Evolutionary conservation across 306 rosid genomes (phyloP).

Genomic region (Pachyrhizus erosus): DNA sequence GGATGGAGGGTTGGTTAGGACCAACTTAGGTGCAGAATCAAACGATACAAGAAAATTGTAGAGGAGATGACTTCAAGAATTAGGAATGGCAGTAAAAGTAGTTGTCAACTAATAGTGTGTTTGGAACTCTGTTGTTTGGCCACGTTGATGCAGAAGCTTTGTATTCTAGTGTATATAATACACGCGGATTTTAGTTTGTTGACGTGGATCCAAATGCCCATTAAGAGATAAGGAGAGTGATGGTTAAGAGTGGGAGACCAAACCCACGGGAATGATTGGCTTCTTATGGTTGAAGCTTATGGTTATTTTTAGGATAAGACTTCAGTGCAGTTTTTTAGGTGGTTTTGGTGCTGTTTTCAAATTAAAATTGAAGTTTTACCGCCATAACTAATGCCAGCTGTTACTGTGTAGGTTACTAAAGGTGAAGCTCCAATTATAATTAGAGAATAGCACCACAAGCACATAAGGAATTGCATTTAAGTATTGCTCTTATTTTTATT

Average conservation of each 20-base stretch:
- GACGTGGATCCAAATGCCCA: too few relatives aligned
- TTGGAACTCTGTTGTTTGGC: too few relatives aligned
- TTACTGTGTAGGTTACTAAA: neutral
- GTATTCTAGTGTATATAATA: too few relatives aligned
- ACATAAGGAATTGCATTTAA: neutral
- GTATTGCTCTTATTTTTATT: neutral
- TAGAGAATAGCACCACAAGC: neutral
- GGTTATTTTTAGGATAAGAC: neutral
- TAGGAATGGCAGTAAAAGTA: neutral
- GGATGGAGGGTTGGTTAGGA: neutral
- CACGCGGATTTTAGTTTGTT: too few relatives aligned
- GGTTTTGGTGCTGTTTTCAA: neutral
- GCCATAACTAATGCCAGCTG: neutral
- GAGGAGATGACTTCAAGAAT: neutral
- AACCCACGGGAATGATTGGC: neutral
- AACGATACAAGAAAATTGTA: neutral
- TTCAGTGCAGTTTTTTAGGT: neutral
- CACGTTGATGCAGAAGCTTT: too few relatives aligned
- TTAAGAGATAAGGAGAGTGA: neutral
- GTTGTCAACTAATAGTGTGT: neutral
- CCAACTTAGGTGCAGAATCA: neutral
- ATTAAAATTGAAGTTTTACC: too few relatives aligned
- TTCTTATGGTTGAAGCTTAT: neutral
- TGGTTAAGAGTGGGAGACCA: constrained; percentile 5
- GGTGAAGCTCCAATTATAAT: neutral